Evolutionary conservation across 495 filamentous ascomycete genomes (phyloP), one percentile per base, ranked within the genome.

Genomic region (Penicillium bialowiezense): DNA sequence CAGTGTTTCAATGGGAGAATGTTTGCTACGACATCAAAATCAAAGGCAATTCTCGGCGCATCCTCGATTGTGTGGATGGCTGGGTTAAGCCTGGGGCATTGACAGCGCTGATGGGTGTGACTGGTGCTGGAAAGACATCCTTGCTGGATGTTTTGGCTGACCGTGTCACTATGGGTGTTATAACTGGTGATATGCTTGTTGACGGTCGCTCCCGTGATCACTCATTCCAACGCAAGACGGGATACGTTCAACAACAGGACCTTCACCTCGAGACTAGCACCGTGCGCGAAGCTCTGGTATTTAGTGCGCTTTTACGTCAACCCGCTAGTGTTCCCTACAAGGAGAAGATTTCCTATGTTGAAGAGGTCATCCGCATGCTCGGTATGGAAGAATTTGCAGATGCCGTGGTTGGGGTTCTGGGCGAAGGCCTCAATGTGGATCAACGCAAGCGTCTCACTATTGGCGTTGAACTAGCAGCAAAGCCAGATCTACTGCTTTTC

Each of bases 221-320:
- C 14, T 90, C 87, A 0, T 96, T 96, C 74, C 89, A 91, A 56
- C 84, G 91, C 29, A 92, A 91, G 69, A 95, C 90, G 2, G 91
- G 91, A 12, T 97, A 96, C 58, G 91, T 91, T 12, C 88, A 97
- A 58, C 91, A 97, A 63, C 90, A 95, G 65, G 91, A 97, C 77
- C 75, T 97, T 10, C 91, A 95, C 68, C 73, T 93, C 14, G 76
- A 85, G 20, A 93, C 88, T 0, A 83, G 83, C 5, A 97, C 91
- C 7, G 90, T 96, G 17, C 82, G 90, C 20, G 91, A 77, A 51
- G 89, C 90, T 23, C 75, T 97, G 12, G 74, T 79, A 35, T 97
- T 97, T 67, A 88, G 83, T 45, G 91, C 91, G 33, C 67, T 91
- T 29, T 81, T 96, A 13, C 86, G 91, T 38, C 91, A 96, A 58